Evolutionary conservation across 805 yeast genomes (phyloP).

Genomic region (Cyberlindnera americana): DNA sequence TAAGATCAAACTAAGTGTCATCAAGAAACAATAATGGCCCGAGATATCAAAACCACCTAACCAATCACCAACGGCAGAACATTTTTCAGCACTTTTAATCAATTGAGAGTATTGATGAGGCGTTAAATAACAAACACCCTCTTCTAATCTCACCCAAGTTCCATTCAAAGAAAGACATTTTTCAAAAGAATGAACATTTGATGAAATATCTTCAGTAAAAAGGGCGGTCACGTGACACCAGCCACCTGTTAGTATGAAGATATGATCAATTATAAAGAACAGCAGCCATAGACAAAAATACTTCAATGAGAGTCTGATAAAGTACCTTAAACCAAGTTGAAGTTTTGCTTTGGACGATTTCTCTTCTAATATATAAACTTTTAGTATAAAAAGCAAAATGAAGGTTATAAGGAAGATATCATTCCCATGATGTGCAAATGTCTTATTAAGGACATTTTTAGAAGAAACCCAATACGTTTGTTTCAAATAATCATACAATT

Average conservation of each 20-base stretch:
- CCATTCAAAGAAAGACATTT: conserved; percentile 20
- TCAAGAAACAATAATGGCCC: conserved; percentile 48
- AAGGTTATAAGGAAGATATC: conserved; percentile 1
- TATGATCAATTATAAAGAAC: conserved; percentile 15
- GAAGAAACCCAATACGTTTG: conserved; percentile 16
- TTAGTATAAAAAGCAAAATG: neutral
- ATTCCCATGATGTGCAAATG: conserved; percentile 16
- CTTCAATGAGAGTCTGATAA: conserved; percentile 5
- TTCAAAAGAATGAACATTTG: neutral
- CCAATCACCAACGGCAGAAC: conserved; percentile 39
- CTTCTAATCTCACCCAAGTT: conserved; percentile 19
- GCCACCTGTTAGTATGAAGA: conserved; percentile 17
- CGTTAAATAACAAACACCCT: conserved; percentile 15
- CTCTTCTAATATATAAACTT: neutral
- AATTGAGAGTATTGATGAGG: conserved; percentile 12
- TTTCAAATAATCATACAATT: neutral
- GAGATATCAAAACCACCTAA: conserved; percentile 49
- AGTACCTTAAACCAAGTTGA: neutral
- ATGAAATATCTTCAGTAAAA: neutral
- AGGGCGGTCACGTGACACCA: conserved; percentile 8
- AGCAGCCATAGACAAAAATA: conserved; percentile 6
- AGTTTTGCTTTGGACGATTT: neutral
- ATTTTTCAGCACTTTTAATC: conserved; percentile 31
- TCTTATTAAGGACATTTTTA: conserved; percentile 9
- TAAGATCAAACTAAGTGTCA: conserved; percentile 40